Conservation (phyloP, 805 yeast species). For the Barnettozyma californica region DNA sequence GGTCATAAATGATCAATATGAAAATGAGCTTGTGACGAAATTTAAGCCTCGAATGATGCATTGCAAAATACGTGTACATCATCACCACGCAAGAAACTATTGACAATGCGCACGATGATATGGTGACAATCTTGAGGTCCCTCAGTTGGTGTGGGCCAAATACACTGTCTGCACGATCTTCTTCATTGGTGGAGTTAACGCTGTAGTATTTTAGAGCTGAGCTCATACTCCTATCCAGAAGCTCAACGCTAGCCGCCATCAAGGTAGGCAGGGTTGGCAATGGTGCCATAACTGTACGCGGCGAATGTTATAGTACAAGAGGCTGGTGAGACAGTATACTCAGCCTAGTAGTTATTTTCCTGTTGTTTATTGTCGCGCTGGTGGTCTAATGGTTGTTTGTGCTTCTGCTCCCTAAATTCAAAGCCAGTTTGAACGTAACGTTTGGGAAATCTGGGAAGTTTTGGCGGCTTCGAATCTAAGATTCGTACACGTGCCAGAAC, state of each 20-base stretch:
- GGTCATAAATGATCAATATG: conserved; percentile 65
- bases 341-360: too few relatives aligned
- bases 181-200: background rate
- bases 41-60: conserved; percentile 56
- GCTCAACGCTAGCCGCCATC: background rate
- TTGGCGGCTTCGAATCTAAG: too few relatives aligned
- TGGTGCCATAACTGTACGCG: background rate
- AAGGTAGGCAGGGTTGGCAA: background rate
- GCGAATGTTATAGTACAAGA: background rate
- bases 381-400: too few relatives aligned
- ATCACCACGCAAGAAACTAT: conserved; percentile 51
- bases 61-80: conserved; percentile 53
- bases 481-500: too few relatives aligned
- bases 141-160: background rate
- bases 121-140: conserved; percentile 32
- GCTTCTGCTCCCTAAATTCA: too few relatives aligned
- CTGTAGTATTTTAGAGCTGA: background rate
- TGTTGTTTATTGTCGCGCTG: too few relatives aligned
- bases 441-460: too few relatives aligned
- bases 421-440: too few relatives aligned
- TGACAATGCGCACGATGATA: conserved; percentile 45
- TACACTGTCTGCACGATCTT: background rate
- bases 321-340: background rate
- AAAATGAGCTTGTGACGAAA: conserved; percentile 70
- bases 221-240: background rate